A percentile compares a stretch with the other conserved stretches of the same genome.
phyloP scores from a whole-genome alignment of 495 filamentous ascomycete genomes.

The Penicillium soppii region DNA sequence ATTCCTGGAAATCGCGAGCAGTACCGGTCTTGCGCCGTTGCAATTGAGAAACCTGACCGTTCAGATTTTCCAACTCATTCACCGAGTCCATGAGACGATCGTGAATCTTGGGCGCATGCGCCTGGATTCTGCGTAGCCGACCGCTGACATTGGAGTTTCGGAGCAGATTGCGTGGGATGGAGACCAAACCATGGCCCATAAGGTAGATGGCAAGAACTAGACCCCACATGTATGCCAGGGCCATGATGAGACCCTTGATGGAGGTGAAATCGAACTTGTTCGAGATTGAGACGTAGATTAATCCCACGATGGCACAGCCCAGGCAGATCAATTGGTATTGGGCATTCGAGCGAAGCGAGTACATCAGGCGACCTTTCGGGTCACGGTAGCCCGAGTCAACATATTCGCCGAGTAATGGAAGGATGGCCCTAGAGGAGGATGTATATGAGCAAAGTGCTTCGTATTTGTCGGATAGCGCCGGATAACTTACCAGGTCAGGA shows the following conservation, averaged over 20 bases:
- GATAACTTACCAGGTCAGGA: conserved; percentile 77
- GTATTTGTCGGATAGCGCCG: neutral
- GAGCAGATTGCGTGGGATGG: conserved; percentile 79
- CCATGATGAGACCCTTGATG: conserved; percentile 83
- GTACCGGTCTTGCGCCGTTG: conserved; percentile 78
- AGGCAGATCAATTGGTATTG: conserved; percentile 83
- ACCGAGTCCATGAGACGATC: conserved; percentile 87
- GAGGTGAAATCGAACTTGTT: conserved; percentile 66
- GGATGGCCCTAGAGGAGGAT: conserved; percentile 65
- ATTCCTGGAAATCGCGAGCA: conserved; percentile 80
- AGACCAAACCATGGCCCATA: conserved; percentile 95
- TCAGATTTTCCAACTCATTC: conserved; percentile 75
- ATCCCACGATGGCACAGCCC: conserved; percentile 63
- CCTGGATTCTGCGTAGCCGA: conserved; percentile 70
- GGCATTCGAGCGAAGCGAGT: conserved; percentile 81
- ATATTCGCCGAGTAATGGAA: conserved; percentile 91
- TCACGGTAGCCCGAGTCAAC: conserved; percentile 91
- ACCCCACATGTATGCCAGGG: conserved; percentile 91
- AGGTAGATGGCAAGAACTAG: conserved; percentile 88
- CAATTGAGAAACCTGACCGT: conserved; percentile 74
- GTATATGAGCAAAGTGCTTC: conserved; percentile 6
- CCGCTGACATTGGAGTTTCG: conserved; percentile 71
- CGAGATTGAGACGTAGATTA: conserved; percentile 80
- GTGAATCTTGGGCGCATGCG: conserved; percentile 75
- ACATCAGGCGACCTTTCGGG: conserved; percentile 71